phyloP scores from a whole-genome alignment of 2,329 filamentous ascomycete species.

The Alternaria sp. region DNA sequence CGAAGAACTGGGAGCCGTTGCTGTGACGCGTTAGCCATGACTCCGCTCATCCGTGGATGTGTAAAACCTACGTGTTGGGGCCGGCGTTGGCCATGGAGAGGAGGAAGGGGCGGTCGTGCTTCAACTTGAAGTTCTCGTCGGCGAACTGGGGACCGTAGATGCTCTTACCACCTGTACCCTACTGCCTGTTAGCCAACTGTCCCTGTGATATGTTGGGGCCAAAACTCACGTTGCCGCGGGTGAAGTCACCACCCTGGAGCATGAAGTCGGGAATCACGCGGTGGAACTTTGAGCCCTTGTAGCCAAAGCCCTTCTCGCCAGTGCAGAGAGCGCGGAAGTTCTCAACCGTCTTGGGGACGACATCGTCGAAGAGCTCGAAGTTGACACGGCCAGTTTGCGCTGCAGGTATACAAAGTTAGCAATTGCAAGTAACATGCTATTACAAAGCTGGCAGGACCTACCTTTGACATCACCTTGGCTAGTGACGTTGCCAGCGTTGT shows the following conservation, averaged over 20 bases:
- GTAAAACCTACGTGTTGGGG: slow-evolving; percentile 76
- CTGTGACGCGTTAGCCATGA: slow-evolving; percentile 45
- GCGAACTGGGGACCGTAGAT: slow-evolving; percentile 95
- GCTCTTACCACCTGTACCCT: slow-evolving; percentile 91
- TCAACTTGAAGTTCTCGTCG: slow-evolving; percentile 86
- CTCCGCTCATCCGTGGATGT: not conserved
- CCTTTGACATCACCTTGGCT: slow-evolving; percentile 59
- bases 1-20: slow-evolving; percentile 77
- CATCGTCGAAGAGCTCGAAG: slow-evolving; percentile 86
- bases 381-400: slow-evolving; percentile 80
- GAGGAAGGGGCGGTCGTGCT: slow-evolving; percentile 77
- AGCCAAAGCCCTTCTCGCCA: slow-evolving; percentile 80
- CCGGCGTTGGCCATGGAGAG: slow-evolving; percentile 97
- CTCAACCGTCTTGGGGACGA: slow-evolving; percentile 84
- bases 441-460: slow-evolving; percentile 51
- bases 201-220: not conserved
- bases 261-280: slow-evolving; percentile 93
- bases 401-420: slow-evolving; percentile 47
- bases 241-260: slow-evolving; percentile 97
- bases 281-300: slow-evolving; percentile 85
- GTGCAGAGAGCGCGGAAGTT: slow-evolving; percentile 90
- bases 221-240: slow-evolving; percentile 79
- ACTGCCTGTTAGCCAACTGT: slow-evolving; percentile 24
- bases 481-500: slow-evolving; percentile 60
- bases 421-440: slow-evolving; percentile 10